These are phyloP conservation scores for Aurinia saxatilis DNA, from an alignment of 345 rosid species.

Conservation along the genomic window DNA sequence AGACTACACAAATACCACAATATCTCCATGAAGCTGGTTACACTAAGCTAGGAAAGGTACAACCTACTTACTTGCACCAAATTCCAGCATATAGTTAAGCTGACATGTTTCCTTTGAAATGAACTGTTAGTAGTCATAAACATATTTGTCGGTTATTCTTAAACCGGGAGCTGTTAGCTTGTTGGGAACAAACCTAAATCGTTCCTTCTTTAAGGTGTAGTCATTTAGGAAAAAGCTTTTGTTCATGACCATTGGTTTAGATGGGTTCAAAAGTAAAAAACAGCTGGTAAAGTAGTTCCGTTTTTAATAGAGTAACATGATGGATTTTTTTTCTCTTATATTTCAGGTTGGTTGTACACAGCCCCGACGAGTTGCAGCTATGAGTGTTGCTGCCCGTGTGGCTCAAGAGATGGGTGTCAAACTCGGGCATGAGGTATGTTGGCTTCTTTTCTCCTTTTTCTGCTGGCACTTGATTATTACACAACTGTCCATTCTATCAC, in stretches of 20 bases:
- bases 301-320: constrained; percentile 3
- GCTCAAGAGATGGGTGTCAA: constrained; percentile 98
- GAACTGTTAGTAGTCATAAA: not conserved
- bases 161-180: not conserved
- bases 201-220: not conserved
- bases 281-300: not conserved
- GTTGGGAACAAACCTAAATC: not conserved
- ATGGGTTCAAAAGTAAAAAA: not conserved
- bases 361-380: constrained; percentile 96
- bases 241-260: constrained; percentile 8
- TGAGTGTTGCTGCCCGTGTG: constrained; percentile 99
- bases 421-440: constrained; percentile 87
- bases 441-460: constrained; percentile 1
- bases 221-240: not conserved
- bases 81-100: constrained; percentile 4
- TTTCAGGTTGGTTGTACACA: constrained; percentile 91
- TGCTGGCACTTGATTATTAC: not conserved
- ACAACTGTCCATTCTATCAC: not conserved
- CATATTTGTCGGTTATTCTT: not conserved
- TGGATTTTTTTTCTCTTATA: not conserved
- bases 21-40: constrained; percentile 97
- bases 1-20: constrained; percentile 95
- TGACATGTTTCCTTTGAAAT: not conserved
- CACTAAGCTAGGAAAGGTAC: constrained; percentile 87
- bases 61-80: not conserved